A percentile compares a stretch with the other conserved stretches of the same genome.
These are phyloP conservation scores for Acorus calamus DNA, from an alignment of 106 monocot genomes.

Conservation along the genomic window DNA sequence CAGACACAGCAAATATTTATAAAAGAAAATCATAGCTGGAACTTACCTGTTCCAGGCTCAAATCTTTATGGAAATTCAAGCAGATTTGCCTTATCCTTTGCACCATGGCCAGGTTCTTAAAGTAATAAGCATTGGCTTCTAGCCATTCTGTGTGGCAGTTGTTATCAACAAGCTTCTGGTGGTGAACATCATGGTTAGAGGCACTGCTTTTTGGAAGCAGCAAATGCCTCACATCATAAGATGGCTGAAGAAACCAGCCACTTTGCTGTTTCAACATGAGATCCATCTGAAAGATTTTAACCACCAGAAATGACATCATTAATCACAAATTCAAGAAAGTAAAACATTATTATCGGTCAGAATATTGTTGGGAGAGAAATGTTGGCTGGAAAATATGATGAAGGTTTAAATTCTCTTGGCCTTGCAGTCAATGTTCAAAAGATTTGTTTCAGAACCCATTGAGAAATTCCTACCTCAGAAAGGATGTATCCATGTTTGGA, in stretches of 20 bases:
- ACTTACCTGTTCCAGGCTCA: slow-evolving; percentile 59
- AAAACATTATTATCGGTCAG: slow-evolving; percentile 2
- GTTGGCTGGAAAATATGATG: too few species aligned
- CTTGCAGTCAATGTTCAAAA: too few species aligned
- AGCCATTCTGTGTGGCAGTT: slow-evolving; percentile 28
- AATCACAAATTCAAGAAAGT: too few species aligned
- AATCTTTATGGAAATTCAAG: slow-evolving; percentile 58
- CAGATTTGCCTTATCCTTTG: slow-evolving; percentile 44
- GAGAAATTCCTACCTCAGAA: slow-evolving; percentile 23
- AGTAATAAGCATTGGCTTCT: slow-evolving; percentile 49
- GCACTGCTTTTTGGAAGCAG: slow-evolving; percentile 19
- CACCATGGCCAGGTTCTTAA: slow-evolving; percentile 59
- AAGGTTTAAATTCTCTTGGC: too few species aligned
- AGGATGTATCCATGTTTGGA: slow-evolving; percentile 43
- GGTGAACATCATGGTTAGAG: neutral
- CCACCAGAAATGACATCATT: neutral
- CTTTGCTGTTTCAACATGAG: slow-evolving; percentile 16
- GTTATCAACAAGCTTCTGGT: slow-evolving; percentile 7
- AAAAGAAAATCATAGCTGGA: neutral
- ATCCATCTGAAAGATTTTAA: slow-evolving; percentile 22
- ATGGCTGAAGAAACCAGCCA: slow-evolving; percentile 48
- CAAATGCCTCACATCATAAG: slow-evolving; percentile 58
- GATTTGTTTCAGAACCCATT: too few species aligned
- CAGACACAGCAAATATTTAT: neutral
- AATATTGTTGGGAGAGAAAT: too few species aligned